A percentile compares a stretch with the other conserved stretches of the same genome.
These are phyloP conservation scores for Solanum paucissectum DNA, from an alignment of 257 asterid genomes.

Conservation along the genomic window DNA sequence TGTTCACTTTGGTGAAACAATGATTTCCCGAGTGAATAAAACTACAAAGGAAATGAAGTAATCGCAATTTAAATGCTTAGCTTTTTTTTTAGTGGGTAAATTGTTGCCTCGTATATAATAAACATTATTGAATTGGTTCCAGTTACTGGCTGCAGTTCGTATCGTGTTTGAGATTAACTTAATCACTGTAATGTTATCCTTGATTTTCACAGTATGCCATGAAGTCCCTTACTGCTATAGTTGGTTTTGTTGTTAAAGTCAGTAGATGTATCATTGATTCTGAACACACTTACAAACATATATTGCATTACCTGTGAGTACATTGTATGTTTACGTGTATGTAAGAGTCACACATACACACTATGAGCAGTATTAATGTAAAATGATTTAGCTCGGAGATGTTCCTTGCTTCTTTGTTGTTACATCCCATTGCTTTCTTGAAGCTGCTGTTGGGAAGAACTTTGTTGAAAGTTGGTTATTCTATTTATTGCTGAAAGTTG, in stretches of 20 bases:
- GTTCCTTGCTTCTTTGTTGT: not conserved
- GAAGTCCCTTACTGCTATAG: not conserved
- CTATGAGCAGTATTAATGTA: not conserved
- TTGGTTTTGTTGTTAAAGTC: not conserved
- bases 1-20: not conserved
- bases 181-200: not conserved
- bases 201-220: not conserved
- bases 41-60: not conserved
- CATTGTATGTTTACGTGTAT: not conserved
- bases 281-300: not conserved
- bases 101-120: not conserved
- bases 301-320: not conserved
- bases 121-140: not conserved
- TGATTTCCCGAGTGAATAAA: not conserved
- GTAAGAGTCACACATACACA: not conserved
- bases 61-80: not conserved
- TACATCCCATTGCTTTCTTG: not conserved
- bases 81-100: not conserved
- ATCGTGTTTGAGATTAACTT: not conserved
- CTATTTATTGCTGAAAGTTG: not conserved
- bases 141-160: not conserved
- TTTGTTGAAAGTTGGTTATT: not conserved
- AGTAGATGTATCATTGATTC: not conserved
- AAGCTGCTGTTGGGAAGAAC: not conserved
- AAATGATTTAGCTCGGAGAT: not conserved